Percentiles rank a stretch among this genome's conserved stretches.
phyloP scores from a whole-genome alignment of 768 basidiomycete species.

The Suillus subalutaceus region DNA sequence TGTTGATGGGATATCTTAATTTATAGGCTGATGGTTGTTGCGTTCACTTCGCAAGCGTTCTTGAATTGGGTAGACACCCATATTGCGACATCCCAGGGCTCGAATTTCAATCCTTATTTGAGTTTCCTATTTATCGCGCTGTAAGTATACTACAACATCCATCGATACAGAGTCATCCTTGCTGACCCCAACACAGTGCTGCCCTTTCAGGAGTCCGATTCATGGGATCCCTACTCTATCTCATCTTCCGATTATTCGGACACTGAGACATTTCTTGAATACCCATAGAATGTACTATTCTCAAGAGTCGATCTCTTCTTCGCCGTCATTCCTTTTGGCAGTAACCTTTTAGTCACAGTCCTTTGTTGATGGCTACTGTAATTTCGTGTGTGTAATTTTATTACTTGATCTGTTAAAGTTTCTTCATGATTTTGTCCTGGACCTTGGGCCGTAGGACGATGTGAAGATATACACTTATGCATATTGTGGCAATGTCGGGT shows the following conservation, averaged over 20 bases:
- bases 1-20: conserved; percentile 3
- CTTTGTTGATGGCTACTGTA: not conserved
- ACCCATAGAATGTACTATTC: not conserved
- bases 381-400: conserved; percentile 3
- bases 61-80: conserved; percentile 68
- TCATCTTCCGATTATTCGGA: conserved; percentile 75
- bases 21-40: conserved; percentile 64
- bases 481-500: not conserved
- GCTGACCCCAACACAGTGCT: conserved; percentile 47
- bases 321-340: not conserved
- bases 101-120: conserved; percentile 87
- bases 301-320: conserved; percentile 4
- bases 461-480: no score
- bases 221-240: conserved; percentile 75
- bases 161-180: not conserved
- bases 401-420: not conserved
- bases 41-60: conserved; percentile 80
- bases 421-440: not conserved
- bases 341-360: not conserved
- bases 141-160: conserved; percentile 32
- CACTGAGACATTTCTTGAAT: not conserved
- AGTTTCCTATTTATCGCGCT: conserved; percentile 76
- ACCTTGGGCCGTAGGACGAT: not conserved
- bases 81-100: conserved; percentile 49
- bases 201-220: conserved; percentile 83